These are phyloP conservation scores for Aureobasidium sp. DNA, from an alignment of 2,329 filamentous ascomycete genomes.

Conservation along the genomic window DNA sequence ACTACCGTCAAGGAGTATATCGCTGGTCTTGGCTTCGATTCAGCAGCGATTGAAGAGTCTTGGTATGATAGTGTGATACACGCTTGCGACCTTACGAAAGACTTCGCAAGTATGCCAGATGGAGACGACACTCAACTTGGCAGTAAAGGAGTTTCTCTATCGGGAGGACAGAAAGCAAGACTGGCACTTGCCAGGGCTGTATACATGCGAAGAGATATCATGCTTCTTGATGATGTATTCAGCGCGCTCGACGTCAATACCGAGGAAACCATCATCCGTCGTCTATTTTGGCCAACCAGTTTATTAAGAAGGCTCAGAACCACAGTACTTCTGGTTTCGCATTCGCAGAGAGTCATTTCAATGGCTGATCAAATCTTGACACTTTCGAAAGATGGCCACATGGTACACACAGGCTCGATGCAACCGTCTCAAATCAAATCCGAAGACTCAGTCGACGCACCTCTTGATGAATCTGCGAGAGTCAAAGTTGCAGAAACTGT, in stretches of 20 bases:
- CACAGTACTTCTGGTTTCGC: background rate
- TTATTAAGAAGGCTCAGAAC: background rate
- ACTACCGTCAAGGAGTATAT: background rate
- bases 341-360: background rate
- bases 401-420: background rate
- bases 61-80: slow-evolving; percentile 33
- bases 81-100: slow-evolving; percentile 32
- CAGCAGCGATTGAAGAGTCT: background rate
- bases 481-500: background rate
- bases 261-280: background rate
- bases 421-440: background rate
- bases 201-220: slow-evolving; percentile 69
- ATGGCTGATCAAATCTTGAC: background rate
- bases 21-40: background rate
- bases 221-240: slow-evolving; percentile 79
- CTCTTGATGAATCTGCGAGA: background rate
- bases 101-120: slow-evolving; percentile 34
- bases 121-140: slow-evolving; percentile 44
- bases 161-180: slow-evolving; percentile 48
- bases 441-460: background rate
- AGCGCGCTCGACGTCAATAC: slow-evolving; percentile 56
- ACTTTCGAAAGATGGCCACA: background rate
- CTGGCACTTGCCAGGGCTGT: slow-evolving; percentile 64
- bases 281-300: background rate
- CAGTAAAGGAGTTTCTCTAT: slow-evolving; percentile 46